A percentile compares a stretch with the other conserved stretches of the same genome.
phyloP scores from a whole-genome alignment of 1,284 basidiomycete genomes.

The Ganoderma meredithae region DNA sequence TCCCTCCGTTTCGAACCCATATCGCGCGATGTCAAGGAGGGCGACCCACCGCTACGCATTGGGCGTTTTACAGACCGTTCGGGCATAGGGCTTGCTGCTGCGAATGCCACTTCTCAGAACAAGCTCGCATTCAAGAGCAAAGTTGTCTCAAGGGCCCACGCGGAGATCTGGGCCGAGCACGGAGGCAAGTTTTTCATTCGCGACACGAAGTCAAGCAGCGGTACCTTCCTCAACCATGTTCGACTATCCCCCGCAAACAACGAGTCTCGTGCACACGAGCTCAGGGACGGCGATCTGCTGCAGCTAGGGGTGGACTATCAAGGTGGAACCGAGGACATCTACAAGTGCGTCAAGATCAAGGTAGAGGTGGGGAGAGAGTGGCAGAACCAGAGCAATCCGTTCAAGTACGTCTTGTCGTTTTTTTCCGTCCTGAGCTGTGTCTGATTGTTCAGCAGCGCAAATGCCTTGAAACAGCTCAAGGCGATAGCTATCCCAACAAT shows the following conservation, averaged over 20 bases:
- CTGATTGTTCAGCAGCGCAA: constrained; percentile 56
- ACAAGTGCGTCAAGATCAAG: constrained; percentile 97
- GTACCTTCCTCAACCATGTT: constrained; percentile 97
- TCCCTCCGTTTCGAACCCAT: constrained; percentile 95
- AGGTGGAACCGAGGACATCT: constrained; percentile 97
- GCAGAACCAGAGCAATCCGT: constrained; percentile 89
- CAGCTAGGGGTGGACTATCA: constrained; percentile 99
- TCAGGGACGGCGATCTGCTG: constrained; percentile 95
- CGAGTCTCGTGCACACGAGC: constrained; percentile 79
- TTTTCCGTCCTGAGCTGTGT: constrained; percentile 14
- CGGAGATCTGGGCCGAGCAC: constrained; percentile 88
- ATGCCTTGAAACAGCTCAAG: constrained; percentile 83
- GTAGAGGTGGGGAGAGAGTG: constrained; percentile 92
- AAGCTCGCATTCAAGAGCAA: constrained; percentile 97
- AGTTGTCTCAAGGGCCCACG: constrained; percentile 94
- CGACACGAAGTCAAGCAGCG: constrained; percentile 91
- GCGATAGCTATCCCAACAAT: constrained; percentile 61
- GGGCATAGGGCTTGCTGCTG: constrained; percentile 70
- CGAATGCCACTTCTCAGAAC: constrained; percentile 76
- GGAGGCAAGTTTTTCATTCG: constrained; percentile 84
- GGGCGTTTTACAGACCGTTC: constrained; percentile 91
- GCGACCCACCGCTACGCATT: constrained; percentile 79
- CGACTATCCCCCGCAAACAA: constrained; percentile 85
- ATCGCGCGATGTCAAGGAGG: constrained; percentile 80
- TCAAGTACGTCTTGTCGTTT: constrained; percentile 78